These are phyloP conservation scores for Fusarium albidum DNA, from an alignment of 2,329 filamentous ascomycete genomes.

Conservation along the genomic window DNA sequence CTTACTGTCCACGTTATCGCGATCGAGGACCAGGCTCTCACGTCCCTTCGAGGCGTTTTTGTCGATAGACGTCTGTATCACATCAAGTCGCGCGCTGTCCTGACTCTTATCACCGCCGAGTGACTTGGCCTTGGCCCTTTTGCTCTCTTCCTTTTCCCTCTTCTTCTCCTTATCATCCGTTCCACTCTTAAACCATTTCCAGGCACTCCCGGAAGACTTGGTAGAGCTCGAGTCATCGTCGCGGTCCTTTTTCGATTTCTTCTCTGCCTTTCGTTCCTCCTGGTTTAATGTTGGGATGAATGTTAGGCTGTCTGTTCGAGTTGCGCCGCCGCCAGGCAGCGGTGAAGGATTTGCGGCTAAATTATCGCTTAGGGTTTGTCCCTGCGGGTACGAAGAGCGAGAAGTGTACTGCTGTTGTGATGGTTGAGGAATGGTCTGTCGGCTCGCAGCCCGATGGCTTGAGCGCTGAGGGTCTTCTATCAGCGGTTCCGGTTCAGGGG, in stretches of 20 bases:
- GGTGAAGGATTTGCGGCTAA: conserved; percentile 61
- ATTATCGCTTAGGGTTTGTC: conserved; percentile 41
- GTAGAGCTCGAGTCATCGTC: conserved; percentile 67
- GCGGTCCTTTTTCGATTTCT: conserved; percentile 78
- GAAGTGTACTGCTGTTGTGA: conserved; percentile 40
- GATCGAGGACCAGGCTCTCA: conserved; percentile 85
- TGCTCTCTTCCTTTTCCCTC: conserved; percentile 68
- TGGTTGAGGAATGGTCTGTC: conserved; percentile 29
- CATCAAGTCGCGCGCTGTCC: conserved; percentile 84
- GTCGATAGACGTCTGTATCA: conserved; percentile 89
- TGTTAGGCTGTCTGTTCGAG: conserved; percentile 78
- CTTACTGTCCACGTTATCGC: conserved; percentile 75
- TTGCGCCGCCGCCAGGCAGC: conserved; percentile 71
- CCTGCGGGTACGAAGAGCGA: conserved; percentile 38
- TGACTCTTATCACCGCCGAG: conserved; percentile 65
- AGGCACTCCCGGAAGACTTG: conserved; percentile 74
- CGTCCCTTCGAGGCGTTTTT: conserved; percentile 69
- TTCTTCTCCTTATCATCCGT: conserved; percentile 72
- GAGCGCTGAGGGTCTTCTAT: conserved; percentile 57
- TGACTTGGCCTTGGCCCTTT: conserved; percentile 71
- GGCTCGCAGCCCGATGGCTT: conserved; percentile 30
- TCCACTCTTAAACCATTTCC: conserved; percentile 83
- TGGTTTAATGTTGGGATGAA: conserved; percentile 76
- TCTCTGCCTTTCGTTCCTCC: conserved; percentile 80
- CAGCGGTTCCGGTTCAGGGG: conserved; percentile 35